Conservation (phyloP, 2,329 filamentous ascomycete genomes). For the Xylaria sp. region DNA sequence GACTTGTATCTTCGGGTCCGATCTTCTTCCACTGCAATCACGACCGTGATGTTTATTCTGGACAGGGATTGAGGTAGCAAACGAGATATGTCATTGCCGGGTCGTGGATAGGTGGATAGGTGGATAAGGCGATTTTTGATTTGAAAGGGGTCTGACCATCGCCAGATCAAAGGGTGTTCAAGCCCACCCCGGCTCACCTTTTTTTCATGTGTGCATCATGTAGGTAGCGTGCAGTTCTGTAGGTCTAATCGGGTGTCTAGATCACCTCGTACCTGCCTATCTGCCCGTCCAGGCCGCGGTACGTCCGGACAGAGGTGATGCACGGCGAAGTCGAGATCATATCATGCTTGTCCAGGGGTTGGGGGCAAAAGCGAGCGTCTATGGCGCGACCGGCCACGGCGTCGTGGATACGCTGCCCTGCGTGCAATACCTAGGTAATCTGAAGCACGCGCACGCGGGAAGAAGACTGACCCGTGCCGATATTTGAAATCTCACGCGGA, state of each 20-base stretch:
- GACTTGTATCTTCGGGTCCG: slow-evolving; percentile 10
- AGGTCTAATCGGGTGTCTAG: slow-evolving; percentile 5
- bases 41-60: neutral
- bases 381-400: neutral
- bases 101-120: neutral
- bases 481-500: slow-evolving; percentile 9
- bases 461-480: slow-evolving; percentile 12
- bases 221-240: too few relatives aligned
- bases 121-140: slow-evolving; percentile 7
- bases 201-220: neutral
- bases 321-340: slow-evolving; percentile 20
- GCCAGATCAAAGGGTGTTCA: slow-evolving; percentile 1
- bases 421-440: neutral
- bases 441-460: neutral
- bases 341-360: slow-evolving; percentile 18
- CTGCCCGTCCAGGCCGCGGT: neutral
- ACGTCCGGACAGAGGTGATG: neutral
- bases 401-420: neutral
- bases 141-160: slow-evolving; percentile 3
- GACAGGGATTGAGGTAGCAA: neutral
- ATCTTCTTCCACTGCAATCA: neutral
- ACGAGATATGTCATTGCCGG: slow-evolving; percentile 5
- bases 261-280: neutral
- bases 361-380: neutral
- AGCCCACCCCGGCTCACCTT: neutral